Conservation (phyloP, 768 basidiomycete species). For the Mycena galericulata region DNA sequence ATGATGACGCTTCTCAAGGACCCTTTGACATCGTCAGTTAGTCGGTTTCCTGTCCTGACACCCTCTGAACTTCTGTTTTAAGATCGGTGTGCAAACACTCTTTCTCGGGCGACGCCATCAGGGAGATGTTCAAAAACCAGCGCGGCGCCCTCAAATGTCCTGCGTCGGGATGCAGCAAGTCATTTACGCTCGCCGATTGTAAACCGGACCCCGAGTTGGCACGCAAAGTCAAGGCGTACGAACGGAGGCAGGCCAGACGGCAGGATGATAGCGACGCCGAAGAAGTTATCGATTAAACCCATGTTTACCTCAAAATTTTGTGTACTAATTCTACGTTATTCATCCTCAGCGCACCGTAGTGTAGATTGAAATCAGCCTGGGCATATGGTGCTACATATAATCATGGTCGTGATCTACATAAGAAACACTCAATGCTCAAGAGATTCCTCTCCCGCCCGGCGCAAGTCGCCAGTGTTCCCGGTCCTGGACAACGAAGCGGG, state of each 20-base stretch:
- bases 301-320: neutral
- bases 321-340: conserved; percentile 19
- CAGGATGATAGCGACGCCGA: conserved; percentile 72
- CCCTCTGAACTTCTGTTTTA: conserved; percentile 22
- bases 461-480: neutral
- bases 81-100: conserved; percentile 77
- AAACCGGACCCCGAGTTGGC: conserved; percentile 67
- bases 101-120: conserved; percentile 81
- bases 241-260: conserved; percentile 59
- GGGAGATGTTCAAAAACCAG: conserved; percentile 63
- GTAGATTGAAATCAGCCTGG: conserved; percentile 5
- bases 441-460: neutral
- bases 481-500: neutral
- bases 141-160: conserved; percentile 67
- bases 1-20: conserved; percentile 74
- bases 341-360: neutral
- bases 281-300: conserved; percentile 59
- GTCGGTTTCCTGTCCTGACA: conserved; percentile 2
- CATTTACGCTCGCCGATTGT: conserved; percentile 64
- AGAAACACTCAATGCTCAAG: neutral
- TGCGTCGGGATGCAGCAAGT: conserved; percentile 76
- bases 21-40: conserved; percentile 84
- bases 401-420: neutral
- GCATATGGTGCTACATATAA: conserved; percentile 34
- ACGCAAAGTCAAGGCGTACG: conserved; percentile 69